A percentile compares a stretch with the other conserved stretches of the same genome.
phyloP scores from a whole-genome alignment of 1,139 yeast species.

The Protomyces macrosporus region DNA sequence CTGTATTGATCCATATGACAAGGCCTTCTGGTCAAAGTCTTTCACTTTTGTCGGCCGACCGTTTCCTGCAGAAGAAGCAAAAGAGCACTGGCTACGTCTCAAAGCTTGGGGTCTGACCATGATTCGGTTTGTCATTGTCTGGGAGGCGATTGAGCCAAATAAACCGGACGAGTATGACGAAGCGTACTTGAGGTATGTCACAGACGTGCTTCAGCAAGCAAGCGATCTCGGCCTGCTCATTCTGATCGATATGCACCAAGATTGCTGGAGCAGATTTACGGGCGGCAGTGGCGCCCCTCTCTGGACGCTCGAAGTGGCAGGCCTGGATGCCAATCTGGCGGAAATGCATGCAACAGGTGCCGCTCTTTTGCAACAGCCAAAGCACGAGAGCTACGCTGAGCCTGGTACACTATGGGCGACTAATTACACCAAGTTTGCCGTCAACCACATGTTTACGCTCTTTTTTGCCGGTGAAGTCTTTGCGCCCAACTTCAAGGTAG shows the following conservation, averaged over 20 bases:
- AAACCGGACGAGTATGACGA: slow-evolving; percentile 84
- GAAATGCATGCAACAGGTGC: slow-evolving; percentile 66
- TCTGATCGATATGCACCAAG: slow-evolving; percentile 85
- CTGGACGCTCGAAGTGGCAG: slow-evolving; percentile 93
- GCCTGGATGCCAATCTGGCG: slow-evolving; percentile 67
- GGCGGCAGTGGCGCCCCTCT: slow-evolving; percentile 97
- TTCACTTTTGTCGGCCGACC: slow-evolving; percentile 76
- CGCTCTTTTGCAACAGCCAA: slow-evolving; percentile 59
- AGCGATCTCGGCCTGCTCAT: slow-evolving; percentile 66
- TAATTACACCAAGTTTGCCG: slow-evolving; percentile 70
- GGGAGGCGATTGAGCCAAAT: slow-evolving; percentile 88
- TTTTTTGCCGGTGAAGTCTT: slow-evolving; percentile 71
- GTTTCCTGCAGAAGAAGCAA: slow-evolving; percentile 67
- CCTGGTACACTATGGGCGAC: slow-evolving; percentile 94
- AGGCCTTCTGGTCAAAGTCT: slow-evolving; percentile 60
- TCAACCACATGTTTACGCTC: slow-evolving; percentile 76
- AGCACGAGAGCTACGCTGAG: slow-evolving; percentile 44
- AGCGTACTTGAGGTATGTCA: slow-evolving; percentile 66
- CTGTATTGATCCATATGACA: slow-evolving; percentile 29
- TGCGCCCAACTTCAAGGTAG: slow-evolving; percentile 64
- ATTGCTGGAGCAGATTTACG: slow-evolving; percentile 72
- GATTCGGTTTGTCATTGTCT: slow-evolving; percentile 68
- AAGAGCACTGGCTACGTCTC: slow-evolving; percentile 59
- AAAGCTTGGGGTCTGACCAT: slow-evolving; percentile 78
- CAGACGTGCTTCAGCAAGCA: slow-evolving; percentile 54